Percentiles rank a stretch among this genome's conserved stretches.
Conservation (phyloP, 2,329 filamentous ascomycete genomes). For the Cordyceps pruinosa region DNA sequence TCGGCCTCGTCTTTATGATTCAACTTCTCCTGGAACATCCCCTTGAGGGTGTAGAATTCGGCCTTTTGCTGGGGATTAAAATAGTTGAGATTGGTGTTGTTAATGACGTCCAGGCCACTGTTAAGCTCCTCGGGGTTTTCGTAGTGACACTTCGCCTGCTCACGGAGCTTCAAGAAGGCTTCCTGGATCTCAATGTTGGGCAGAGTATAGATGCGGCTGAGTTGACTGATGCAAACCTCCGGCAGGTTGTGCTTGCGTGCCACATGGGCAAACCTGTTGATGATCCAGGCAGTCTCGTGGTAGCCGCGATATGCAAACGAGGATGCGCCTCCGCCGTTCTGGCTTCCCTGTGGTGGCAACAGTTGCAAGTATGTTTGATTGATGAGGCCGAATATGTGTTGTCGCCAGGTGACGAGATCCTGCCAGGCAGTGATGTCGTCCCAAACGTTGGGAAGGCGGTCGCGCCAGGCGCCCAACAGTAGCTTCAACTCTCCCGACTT, state of each 20-base stretch:
- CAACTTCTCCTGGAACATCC: constrained; percentile 96
- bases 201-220: constrained; percentile 95
- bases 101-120: constrained; percentile 93
- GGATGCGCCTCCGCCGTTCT: constrained; percentile 80
- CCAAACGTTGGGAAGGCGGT: constrained; percentile 94
- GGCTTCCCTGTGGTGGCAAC: constrained; percentile 64
- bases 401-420: constrained; percentile 97
- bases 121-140: constrained; percentile 90
- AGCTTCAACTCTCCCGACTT: constrained; percentile 96
- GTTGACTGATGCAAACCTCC: constrained; percentile 93
- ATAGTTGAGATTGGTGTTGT: constrained; percentile 98
- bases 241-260: constrained; percentile 94
- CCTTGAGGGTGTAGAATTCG: constrained; percentile 98
- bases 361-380: constrained; percentile 88
- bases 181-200: constrained; percentile 99
- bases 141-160: constrained; percentile 98
- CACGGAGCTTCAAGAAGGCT: constrained; percentile 94
- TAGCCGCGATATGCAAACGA: constrained; percentile 90
- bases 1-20: constrained; percentile 87
- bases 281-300: constrained; percentile 99
- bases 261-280: constrained; percentile 97
- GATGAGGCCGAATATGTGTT: constrained; percentile 97
- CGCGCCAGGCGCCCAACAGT: constrained; percentile 88
- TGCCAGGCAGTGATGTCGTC: constrained; percentile 99
- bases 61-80: constrained; percentile 95